These are phyloP conservation scores for Telfairia occidentalis DNA, from an alignment of 331 rosid genomes.

Conservation along the genomic window DNA sequence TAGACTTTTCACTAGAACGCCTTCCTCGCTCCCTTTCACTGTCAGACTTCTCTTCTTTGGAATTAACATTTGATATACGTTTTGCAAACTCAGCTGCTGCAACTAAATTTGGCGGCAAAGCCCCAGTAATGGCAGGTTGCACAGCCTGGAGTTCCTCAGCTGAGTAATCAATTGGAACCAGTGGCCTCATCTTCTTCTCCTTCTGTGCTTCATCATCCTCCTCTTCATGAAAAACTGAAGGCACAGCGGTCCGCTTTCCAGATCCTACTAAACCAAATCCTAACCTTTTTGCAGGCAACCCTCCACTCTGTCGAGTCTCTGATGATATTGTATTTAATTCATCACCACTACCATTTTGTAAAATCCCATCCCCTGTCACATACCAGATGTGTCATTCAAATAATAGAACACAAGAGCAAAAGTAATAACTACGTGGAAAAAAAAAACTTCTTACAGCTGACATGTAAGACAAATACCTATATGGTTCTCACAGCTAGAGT, in stretches of 20 bases:
- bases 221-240: conserved; percentile 87
- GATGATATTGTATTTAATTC: conserved; percentile 39
- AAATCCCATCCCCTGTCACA: conserved; percentile 43
- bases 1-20: conserved; percentile 56
- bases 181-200: conserved; percentile 95
- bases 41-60: conserved; percentile 73
- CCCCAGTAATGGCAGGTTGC: conserved; percentile 50
- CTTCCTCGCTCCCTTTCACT: conserved; percentile 71
- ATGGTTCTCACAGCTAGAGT: conserved; percentile 39
- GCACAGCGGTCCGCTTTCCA: conserved; percentile 89
- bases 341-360: conserved; percentile 39
- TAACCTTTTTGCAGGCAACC: conserved; percentile 67
- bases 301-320: conserved; percentile 53
- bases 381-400: conserved; percentile 4
- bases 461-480: conserved; percentile 28
- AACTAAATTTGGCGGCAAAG: conserved; percentile 70
- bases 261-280: conserved; percentile 95
- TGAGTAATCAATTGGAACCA: conserved; percentile 96
- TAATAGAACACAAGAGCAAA: conserved; percentile 4
- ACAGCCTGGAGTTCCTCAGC: conserved; percentile 93
- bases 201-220: conserved; percentile 91
- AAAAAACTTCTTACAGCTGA: neutral
- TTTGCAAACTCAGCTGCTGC: conserved; percentile 98
- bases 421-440: neutral
- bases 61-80: conserved; percentile 59